phyloP scores from a whole-genome alignment of 225 moss, liverwort and hornwort genomes.

The Polytrichum formosum region DNA sequence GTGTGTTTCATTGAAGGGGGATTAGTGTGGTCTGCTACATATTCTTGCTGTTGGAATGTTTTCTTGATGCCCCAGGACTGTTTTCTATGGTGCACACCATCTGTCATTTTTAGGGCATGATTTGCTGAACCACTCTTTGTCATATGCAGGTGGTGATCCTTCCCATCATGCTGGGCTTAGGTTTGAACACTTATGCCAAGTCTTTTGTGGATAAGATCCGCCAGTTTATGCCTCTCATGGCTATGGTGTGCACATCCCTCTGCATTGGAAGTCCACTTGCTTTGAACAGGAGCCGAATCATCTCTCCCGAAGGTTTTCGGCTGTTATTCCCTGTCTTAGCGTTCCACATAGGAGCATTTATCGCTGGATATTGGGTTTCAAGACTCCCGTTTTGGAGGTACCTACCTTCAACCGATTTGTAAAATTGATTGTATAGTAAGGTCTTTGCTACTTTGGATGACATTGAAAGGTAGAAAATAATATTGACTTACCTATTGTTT shows the following conservation, averaged over 20 bases:
- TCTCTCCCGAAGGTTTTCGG: slow-evolving; percentile 72
- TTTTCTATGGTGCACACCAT: not conserved
- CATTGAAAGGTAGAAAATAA: no score
- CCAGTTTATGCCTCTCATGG: slow-evolving; percentile 72
- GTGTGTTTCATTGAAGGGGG: no score
- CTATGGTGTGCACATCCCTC: slow-evolving; percentile 94
- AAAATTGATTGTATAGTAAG: no score
- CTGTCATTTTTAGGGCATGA: not conserved
- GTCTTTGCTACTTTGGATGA: no score
- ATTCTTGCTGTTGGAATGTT: not conserved
- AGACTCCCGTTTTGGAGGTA: slow-evolving; percentile 76
- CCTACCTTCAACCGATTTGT: no score
- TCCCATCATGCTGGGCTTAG: slow-evolving; percentile 81
- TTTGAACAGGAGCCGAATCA: slow-evolving; percentile 69
- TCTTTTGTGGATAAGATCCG: slow-evolving; percentile 78
- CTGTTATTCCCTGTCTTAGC: slow-evolving; percentile 73
- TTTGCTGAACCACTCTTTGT: not conserved
- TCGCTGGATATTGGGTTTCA: slow-evolving; percentile 82
- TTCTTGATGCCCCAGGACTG: not conserved
- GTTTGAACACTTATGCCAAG: slow-evolving; percentile 83
- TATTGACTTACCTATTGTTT: no score
- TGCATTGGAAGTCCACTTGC: slow-evolving; percentile 97
- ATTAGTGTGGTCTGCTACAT: no score
- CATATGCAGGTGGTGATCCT: slow-evolving; percentile 82
- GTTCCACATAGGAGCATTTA: slow-evolving; percentile 80